phyloP scores from a whole-genome alignment of 106 monocot species.

The Allium cepa region DNA sequence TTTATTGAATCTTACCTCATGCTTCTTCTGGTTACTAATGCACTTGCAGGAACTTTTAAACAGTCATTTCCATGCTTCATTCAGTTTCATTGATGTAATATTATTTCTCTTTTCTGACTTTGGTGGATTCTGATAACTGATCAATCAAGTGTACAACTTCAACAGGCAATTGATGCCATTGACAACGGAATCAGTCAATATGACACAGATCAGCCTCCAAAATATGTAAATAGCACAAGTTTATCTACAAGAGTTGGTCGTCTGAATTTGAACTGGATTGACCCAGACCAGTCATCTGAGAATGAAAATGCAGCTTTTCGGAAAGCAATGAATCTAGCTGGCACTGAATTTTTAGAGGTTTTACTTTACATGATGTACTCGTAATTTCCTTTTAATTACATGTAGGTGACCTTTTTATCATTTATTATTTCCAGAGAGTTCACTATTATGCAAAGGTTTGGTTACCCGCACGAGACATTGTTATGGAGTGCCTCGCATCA shows the following conservation, averaged over 20 bases:
- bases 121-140: too few relatives aligned
- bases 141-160: neutral
- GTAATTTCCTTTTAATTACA: neutral
- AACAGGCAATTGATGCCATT: constrained; percentile 91
- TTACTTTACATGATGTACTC: neutral
- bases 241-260: constrained; percentile 83
- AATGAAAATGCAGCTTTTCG: constrained; percentile 95
- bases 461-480: constrained; percentile 85
- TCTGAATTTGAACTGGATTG: constrained; percentile 86
- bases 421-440: constrained; percentile 39
- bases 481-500: constrained; percentile 56
- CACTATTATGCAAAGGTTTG: constrained; percentile 61
- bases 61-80: too few relatives aligned
- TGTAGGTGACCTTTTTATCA: constrained; percentile 1
- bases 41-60: too few relatives aligned
- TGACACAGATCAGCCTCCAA: constrained; percentile 79
- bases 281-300: constrained; percentile 83
- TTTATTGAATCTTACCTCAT: too few relatives aligned
- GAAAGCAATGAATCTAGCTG: constrained; percentile 74
- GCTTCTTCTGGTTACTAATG: too few relatives aligned
- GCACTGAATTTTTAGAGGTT: constrained; percentile 88
- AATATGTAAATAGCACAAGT: constrained; percentile 76
- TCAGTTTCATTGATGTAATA: too few relatives aligned
- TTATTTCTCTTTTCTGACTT: too few relatives aligned
- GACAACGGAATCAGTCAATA: constrained; percentile 92